These are phyloP conservation scores for Isabelozyma heimii DNA, from an alignment of 805 yeast genomes.

Conservation along the genomic window DNA sequence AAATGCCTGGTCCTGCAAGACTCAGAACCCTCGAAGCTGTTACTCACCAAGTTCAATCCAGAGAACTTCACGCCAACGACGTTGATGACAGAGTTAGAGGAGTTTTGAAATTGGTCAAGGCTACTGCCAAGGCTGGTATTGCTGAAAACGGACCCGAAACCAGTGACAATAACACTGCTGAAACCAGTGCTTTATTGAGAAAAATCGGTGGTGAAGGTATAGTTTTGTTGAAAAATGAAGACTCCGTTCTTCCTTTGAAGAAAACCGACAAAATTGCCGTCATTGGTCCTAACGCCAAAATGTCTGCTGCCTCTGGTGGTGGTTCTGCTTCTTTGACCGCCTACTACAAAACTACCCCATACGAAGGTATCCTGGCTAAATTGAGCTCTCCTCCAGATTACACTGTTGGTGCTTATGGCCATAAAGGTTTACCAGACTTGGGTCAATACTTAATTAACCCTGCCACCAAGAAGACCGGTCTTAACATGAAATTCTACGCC, in stretches of 20 bases:
- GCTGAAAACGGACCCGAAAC: conserved; percentile 19
- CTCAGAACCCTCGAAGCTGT: conserved; percentile 15
- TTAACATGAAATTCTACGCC: conserved; percentile 16
- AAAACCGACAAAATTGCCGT: conserved; percentile 29
- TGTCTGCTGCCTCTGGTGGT: conserved; percentile 29
- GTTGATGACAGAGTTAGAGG: conserved; percentile 26
- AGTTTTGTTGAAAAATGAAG: conserved; percentile 28
- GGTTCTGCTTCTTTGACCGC: conserved; percentile 29
- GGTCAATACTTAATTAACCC: conserved; percentile 18
- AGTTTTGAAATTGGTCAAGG: conserved; percentile 23
- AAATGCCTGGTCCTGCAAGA: conserved; percentile 33
- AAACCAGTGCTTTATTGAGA: conserved; percentile 18
- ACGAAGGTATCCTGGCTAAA: conserved; percentile 14
- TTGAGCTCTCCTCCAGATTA: conserved; percentile 19
- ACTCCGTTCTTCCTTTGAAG: conserved; percentile 23
- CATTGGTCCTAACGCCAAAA: conserved; percentile 32
- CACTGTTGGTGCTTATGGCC: conserved; percentile 29
- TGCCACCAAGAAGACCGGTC: conserved; percentile 20
- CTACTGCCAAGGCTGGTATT: conserved; percentile 14
- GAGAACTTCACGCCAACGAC: conserved; percentile 21
- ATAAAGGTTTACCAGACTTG: conserved; percentile 26
- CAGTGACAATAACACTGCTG: conserved; percentile 19
- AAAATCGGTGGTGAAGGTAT: conserved; percentile 23
- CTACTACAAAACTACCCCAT: conserved; percentile 26
- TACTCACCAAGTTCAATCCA: conserved; percentile 20